Evolutionary conservation across 176 grass and related monocot species (phyloP).

Genomic region (Ensete glaucum): DNA sequence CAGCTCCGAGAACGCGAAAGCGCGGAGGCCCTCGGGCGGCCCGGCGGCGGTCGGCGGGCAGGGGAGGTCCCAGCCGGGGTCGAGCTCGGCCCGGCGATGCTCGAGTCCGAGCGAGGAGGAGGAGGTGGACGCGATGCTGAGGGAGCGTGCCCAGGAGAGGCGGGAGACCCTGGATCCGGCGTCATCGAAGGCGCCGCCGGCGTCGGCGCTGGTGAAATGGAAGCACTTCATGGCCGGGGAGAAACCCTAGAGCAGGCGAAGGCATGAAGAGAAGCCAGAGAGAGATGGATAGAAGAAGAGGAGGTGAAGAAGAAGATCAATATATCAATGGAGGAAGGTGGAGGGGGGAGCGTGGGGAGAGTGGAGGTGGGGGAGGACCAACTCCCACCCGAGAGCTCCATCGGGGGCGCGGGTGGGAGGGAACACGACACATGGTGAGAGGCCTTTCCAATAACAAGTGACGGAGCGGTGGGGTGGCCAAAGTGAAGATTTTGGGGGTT

Average conservation of each 20-base stretch:
- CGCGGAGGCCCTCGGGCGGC: slow-evolving; percentile 6
- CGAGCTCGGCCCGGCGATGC: background rate
- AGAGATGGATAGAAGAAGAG: background rate
- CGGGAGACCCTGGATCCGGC: slow-evolving; percentile 12
- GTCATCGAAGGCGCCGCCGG: background rate
- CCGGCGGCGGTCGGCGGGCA: background rate
- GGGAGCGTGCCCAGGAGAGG: slow-evolving; percentile 14
- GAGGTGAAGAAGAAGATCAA: too few relatives aligned
- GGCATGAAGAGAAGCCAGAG: background rate
- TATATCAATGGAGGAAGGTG: too few relatives aligned
- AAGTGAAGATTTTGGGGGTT: background rate
- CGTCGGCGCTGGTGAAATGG: background rate
- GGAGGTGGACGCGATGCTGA: slow-evolving; percentile 6
- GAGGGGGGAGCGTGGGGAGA: too few relatives aligned
- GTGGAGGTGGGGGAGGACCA: background rate
- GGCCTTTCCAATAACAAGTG: background rate
- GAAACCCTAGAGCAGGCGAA: background rate
- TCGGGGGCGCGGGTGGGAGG: background rate
- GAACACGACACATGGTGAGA: background rate
- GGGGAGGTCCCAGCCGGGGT: background rate
- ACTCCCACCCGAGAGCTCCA: background rate
- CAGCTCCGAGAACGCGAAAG: slow-evolving; percentile 8
- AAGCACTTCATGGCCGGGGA: slow-evolving; percentile 18
- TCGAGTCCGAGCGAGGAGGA: slow-evolving; percentile 6
- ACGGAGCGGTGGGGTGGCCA: too few relatives aligned